Evolutionary conservation across 2,329 filamentous ascomycete genomes (phyloP), one percentile per base, ranked within the genome.

Genomic region (Emmonsia crescens): DNA sequence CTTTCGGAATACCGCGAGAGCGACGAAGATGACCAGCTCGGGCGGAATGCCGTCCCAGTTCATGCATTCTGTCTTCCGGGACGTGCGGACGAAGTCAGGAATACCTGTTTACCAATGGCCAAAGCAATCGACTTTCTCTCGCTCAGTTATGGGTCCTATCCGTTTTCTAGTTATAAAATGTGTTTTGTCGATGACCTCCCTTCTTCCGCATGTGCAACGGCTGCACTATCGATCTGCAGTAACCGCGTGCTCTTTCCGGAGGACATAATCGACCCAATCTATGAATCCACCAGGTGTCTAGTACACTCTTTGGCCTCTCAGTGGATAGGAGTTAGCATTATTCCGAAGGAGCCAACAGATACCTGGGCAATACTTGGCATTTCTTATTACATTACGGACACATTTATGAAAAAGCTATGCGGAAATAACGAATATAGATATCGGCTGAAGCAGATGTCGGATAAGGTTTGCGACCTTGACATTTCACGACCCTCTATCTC

Each of bases 391-490:
- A 96, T 99, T 83, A 91, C 93, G 1, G 93, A 96, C 68, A 82
- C 91, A 3, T 96, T 96, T 74, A 89, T 97, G 83, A 90, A 87
- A 72, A 87, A 86, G 66, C 80, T 99, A 2, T 95, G 91, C 70
- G 94, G 94, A 8, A 95, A 95, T 71, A 99, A 99, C 71, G 91
- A 96, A 69, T 94, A 96, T 72, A 83, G 91, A 12, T 97, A 91
- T 72, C 86, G 91, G 44, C 88, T 96, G 74, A 97, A 97, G 75
- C 80, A 84, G 44, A 84, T 90, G 74, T 86, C 91, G 0, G 93
- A 99, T 73, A 83, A 82, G 67, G 84, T 97, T 48, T 89, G 92
- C 56, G 85, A 93, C 61, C 75, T 89, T 62, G 94, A 99, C 71
- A 80, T 91, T 60, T 85, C 88, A 58, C 84, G 94, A 42, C 92